Base-by-base conservation (phyloP, 331 rosid genomes). In the Arachis monticola region DNA sequence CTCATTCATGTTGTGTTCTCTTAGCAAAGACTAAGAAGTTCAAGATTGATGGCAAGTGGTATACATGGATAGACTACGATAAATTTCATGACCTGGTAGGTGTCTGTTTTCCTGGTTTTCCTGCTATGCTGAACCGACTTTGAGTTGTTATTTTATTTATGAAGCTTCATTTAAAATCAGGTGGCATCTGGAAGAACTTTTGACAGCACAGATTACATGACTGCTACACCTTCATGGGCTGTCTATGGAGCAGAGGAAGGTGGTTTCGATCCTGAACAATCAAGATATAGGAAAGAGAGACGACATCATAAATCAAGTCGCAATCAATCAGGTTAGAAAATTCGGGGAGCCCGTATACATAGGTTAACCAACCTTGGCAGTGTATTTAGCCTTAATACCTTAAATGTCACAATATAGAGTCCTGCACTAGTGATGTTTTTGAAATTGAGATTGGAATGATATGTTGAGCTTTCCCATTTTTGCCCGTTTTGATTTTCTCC, bases 11-110 rank as follows among this genome's bases (percentile, higher is more conserved):
- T 50, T 94, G 99, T 68, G 96, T 94, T 70, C 97, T 94, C 53
- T 82, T 94, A 65, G 99, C 96, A 64, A 92, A 88, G 62, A 82
- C 96, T 35, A 87, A 83, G 14, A 92, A 94, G 82, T 94, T 92
- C 90, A 92, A 85, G 88, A 82, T 92, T 78, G 76, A 90, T 47
- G 97, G 93, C 75, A 90, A 83, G 70, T 94, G 99, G 99, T 75
- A 86, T 83, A 94, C 99, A 1, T 94, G 99, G 99, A 94, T 94
- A 70, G 97, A 94, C 75, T 94, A 94, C 55, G 97, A 88, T 47
- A 94, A 87, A 83, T 94, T 94, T 72, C 97, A 94, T 72, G 92
- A 90, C 77, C 83, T 94, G 97, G 99, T 93, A 46, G 10, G 91
- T 75, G 40, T 22, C 5, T 11, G 22, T 17, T 17, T 17, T 17